phyloP scores from a whole-genome alignment of 768 basidiomycete species.

The Suillus spraguei region DNA sequence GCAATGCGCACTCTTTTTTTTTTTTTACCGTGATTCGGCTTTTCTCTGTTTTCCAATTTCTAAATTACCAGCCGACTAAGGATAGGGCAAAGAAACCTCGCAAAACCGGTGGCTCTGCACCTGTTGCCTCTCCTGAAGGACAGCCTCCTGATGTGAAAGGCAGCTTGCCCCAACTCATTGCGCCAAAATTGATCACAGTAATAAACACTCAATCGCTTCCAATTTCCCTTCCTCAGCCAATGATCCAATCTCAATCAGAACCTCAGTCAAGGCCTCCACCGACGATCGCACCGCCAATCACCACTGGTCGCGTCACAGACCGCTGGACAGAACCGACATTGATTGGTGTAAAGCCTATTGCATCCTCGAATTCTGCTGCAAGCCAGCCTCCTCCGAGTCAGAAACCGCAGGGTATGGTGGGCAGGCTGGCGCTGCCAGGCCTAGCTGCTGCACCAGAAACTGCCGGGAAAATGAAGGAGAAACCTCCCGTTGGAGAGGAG shows the following conservation, averaged over 20 bases:
- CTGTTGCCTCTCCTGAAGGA: constrained; percentile 11
- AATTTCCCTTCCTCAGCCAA: constrained; percentile 4
- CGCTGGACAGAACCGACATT: constrained; percentile 35
- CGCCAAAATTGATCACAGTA: constrained; percentile 2
- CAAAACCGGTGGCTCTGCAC: constrained; percentile 38
- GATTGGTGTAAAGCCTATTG: constrained; percentile 34
- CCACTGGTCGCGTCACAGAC: constrained; percentile 28
- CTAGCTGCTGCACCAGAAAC: constrained; percentile 19
- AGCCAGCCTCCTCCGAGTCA: constrained; percentile 12
- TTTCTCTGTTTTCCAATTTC: constrained; percentile 18
- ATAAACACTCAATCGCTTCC: constrained; percentile 3
- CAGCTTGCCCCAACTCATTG: not conserved
- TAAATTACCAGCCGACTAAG: constrained; percentile 64
- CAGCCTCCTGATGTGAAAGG: not conserved
- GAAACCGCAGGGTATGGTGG: constrained; percentile 30
- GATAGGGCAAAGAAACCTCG: constrained; percentile 70
- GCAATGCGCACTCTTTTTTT: constrained; percentile 25
- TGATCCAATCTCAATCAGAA: constrained; percentile 5
- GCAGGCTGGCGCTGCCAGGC: constrained; percentile 46
- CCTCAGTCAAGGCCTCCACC: constrained; percentile 6
- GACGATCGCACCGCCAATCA: constrained; percentile 13
- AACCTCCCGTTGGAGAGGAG: constrained; percentile 15
- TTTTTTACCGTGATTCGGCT: constrained; percentile 16
- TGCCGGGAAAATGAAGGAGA: constrained; percentile 21
- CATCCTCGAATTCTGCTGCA: constrained; percentile 6